Evolutionary conservation across 768 basidiomycete species (phyloP), one percentile per base, ranked within the genome.

Genomic region (Cytidiella melzeri): DNA sequence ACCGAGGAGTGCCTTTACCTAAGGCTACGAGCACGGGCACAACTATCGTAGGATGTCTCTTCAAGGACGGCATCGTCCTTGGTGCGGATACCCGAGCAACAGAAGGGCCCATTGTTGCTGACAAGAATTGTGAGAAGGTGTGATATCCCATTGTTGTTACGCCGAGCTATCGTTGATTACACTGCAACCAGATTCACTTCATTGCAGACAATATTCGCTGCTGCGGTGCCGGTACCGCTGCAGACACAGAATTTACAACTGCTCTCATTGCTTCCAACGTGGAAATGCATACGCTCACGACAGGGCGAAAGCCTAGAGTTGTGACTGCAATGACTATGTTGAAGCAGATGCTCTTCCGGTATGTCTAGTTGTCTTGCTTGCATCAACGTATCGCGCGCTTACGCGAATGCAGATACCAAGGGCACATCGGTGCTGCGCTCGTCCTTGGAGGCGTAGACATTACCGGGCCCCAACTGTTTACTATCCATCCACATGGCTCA

Each of bases 41-140:
- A 3, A 99, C 95, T 43, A 98, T 99, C 73, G 96, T 99, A 15
- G 96, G 96, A 23, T 92, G 92, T 61, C 69, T 96, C 48, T 97
- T 87, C 68, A 84, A 83, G 57, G 90, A 91, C 62, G 96, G 96
- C 4, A 84, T 99, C 57, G 80, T 95, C 15, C 79, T 99, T 4
- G 96, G 95, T 41, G 96, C 96, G 12, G 96, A 98, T 67, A 99
- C 96, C 1, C 77, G 95, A 59, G 94, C 96, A 3, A 98, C 96
- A 0, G 90, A 84, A 53, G 96, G 95, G 1, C 79, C 80, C 20
- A 97, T 98, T 56, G 91, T 99, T 23, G 92, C 92, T 0, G 95
- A 98, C 73, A 98, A 99, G 80, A 99, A 99, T 71, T 99, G 96
- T 69, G 96, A 98, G 73, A 99, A 99, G 87, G 95, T 94, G 48